Evolutionary conservation across 2,329 filamentous ascomycete species (phyloP).

Genomic region (Stachybotrys echinatus): DNA sequence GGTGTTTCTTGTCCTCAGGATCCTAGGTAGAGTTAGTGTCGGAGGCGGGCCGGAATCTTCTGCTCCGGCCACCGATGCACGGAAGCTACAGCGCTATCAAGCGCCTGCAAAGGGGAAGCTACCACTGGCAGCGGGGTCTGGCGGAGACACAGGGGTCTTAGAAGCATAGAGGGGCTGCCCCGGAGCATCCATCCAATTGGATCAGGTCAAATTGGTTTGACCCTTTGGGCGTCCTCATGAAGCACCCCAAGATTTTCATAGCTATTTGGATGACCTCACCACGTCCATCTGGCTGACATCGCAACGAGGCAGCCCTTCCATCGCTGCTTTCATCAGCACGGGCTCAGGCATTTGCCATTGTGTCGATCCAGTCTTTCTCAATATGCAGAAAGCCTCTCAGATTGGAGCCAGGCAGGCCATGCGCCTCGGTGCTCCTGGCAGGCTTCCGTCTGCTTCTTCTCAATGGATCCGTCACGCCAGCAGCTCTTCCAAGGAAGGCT

Average conservation of each 20-base stretch:
- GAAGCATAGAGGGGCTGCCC: too few species aligned
- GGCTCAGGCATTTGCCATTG: neutral
- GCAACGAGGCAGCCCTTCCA: neutral
- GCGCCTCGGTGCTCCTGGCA: constrained; percentile 14
- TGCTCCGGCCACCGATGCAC: constrained; percentile 22
- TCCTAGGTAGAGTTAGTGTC: constrained; percentile 14
- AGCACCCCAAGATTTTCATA: neutral
- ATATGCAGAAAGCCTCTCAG: constrained; percentile 24
- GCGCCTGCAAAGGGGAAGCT: too few species aligned
- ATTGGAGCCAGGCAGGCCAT: constrained; percentile 20
- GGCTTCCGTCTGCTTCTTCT: constrained; percentile 11
- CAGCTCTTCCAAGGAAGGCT: constrained; percentile 10
- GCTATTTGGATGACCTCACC: neutral
- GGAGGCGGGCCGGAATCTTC: constrained; percentile 15
- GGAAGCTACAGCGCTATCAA: too few species aligned
- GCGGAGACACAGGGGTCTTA: neutral
- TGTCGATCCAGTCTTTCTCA: neutral
- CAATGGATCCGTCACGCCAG: constrained; percentile 25
- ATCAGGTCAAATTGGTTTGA: neutral
- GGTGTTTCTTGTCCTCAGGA: too few species aligned
- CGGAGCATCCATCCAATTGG: too few species aligned
- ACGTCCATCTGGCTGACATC: neutral
- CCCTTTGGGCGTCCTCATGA: neutral
- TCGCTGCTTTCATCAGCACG: neutral
- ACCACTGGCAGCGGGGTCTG: too few species aligned